Percentiles rank a stretch among this genome's conserved stretches.
These are phyloP conservation scores for Collybiopsis luxurians DNA, from an alignment of 768 basidiomycete genomes.

Conservation along the genomic window DNA sequence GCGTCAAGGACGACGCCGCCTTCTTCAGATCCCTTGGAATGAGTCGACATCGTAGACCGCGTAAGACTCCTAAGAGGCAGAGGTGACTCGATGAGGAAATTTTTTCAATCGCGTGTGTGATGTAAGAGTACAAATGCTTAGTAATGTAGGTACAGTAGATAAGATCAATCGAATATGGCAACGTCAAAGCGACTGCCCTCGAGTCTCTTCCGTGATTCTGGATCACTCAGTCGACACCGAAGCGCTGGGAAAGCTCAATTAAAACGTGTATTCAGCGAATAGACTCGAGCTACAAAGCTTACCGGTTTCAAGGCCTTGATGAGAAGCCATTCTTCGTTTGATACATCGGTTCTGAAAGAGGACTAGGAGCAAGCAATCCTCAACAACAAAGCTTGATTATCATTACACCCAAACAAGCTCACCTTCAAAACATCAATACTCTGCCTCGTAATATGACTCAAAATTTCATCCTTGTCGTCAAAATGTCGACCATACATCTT, in stretches of 20 bases:
- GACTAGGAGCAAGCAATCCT: constrained; percentile 42
- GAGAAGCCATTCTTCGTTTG: constrained; percentile 89
- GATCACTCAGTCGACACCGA: constrained; percentile 23
- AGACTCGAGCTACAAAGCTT: constrained; percentile 21
- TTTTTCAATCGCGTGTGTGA: not conserved
- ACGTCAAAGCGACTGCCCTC: not conserved
- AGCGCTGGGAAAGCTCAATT: too few relatives aligned
- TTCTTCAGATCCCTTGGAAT: constrained; percentile 11
- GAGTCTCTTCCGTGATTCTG: too few relatives aligned
- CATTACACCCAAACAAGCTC: constrained; percentile 8
- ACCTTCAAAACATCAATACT: constrained; percentile 97
- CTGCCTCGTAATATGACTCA: constrained; percentile 86
- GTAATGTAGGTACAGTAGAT: not conserved
- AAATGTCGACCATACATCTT: constrained; percentile 97
- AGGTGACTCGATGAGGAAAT: not conserved
- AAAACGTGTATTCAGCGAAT: not conserved
- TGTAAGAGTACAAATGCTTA: not conserved
- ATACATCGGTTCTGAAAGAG: constrained; percentile 85
- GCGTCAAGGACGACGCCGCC: constrained; percentile 26
- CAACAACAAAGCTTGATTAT: not conserved
- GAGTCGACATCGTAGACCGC: not conserved
- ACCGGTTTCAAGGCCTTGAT: constrained; percentile 87
- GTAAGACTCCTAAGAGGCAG: not conserved
- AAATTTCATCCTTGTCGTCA: constrained; percentile 91
- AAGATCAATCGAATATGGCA: not conserved